Evolutionary conservation across 768 basidiomycete species (phyloP), one percentile per base, ranked within the genome.

Genomic region (Russula griseocarnosa): DNA sequence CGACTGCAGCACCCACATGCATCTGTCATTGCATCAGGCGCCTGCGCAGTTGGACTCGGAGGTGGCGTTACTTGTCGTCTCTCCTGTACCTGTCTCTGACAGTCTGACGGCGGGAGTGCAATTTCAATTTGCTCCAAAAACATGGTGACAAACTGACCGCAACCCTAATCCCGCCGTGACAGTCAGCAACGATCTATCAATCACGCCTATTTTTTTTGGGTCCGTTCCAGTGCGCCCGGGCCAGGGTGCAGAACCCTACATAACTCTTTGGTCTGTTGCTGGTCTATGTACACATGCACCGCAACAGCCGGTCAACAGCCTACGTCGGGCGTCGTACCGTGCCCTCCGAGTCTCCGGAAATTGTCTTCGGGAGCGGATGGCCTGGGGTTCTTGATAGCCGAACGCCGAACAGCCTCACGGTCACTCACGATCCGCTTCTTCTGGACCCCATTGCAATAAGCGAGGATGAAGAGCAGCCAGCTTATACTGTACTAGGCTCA

Each of bases 1-100:
- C 79, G 36, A 79, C 81, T 20, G 80, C 80, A 8, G 87, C 87
- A 24, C 79, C 80, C n/a, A n/a, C n/a, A n/a, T n/a, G 40, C 82
- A 80, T 11, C n/a, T n/a, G n/a, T n/a, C n/a, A n/a, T n/a, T n/a
- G 82, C 85, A 69, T 89, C 84, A 77, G 88, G 88, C 6, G 76
- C 68, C 10, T 72, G 58, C 24, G 69, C 56, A 20, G 73, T 71
- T n/a, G 75, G n/a, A n/a, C n/a, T n/a, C n/a, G n/a, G 74, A 20
- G 69, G 72, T 28, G 74, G 62, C 14, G 72, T 63, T 30, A 38
- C 11, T 38, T 38, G 36, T 14, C 38, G 38, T 14, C 14, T 36
- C 36, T 24, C 51, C 57, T 52, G 38, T 36, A 14, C 36, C 36
- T 56, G 66, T 44, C 47, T 44, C 22, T 65, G 53, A n/a, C 40